Evolutionary conservation across 1,139 yeast genomes (phyloP), one percentile per base, ranked within the genome.

Genomic region (Lodderomyces elongisporus): DNA sequence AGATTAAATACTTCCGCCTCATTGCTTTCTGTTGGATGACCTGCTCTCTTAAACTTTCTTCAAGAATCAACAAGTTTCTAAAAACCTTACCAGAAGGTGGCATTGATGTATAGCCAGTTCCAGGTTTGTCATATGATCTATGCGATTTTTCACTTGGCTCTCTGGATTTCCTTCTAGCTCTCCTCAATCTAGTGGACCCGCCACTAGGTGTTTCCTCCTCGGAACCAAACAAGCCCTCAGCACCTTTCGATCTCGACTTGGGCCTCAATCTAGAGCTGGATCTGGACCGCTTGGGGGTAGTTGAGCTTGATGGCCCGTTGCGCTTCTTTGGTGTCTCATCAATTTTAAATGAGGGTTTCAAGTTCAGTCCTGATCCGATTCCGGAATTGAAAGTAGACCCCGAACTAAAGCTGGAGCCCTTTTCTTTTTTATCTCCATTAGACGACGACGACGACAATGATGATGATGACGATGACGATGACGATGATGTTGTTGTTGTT

Each of bases 41-140:
- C 56, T 89, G 97, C 43, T 74, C 79, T 27, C 96, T 69, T 34
- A 89, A 61, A 39, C 85, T 80, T 51, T 88, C 95, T 54, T 91
- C 98, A 34, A 88, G 55, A 17, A 89, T 82, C 32, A 91, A 65
- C 44, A 91, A 58, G 53, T 88, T 87, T 34, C 95, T 72, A 49
- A 83, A 85, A 15, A 83, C 76, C 59, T 79, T 79, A 3, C 91
- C 83, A 0, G 85, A 74, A 5, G 79, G 74, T 1, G 85, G 76
- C 31, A 62, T 58, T 51, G 59, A 63, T 1, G 70, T 58, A 41
- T 65, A 65, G 3, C 71, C 71, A 14, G 63, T 51, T 3, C 66
- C 67, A 14, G 52, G 38, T 30, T 44, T 43, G 25, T 47, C 54
- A 5, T 56, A 61, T 0, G 66, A 60, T 31, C 49, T 49, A 37